Evolutionary conservation across 2,329 filamentous ascomycete species (phyloP), one percentile per base, ranked within the genome.

Genomic region (Colletotrichum tropicicola): DNA sequence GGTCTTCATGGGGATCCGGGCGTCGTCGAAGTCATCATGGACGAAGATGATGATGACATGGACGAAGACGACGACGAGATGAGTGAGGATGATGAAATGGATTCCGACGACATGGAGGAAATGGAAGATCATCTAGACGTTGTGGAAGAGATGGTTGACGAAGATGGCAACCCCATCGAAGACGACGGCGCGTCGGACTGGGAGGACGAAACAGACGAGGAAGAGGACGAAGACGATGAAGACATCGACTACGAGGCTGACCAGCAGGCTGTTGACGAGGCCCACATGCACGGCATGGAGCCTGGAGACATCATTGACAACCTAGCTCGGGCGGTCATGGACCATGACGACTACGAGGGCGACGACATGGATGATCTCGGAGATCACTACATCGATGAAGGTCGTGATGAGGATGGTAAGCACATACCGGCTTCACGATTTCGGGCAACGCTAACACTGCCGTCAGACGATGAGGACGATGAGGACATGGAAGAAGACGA

Each of bases 21-120:
- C 23, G 83, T 90, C 57, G 86, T 91, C 63, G 88, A 91, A 78
- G 88, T 98, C 70, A 92, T 97, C 67, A 92, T 98, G 83, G 91
- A 92, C 54, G 88, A 86, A 51, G 84, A 86, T 32, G 86, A 88
- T 4, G 86, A 88, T 3, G 86, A 88, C n/a, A 89, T 90, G 7
- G 85, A 87, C 3, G 86, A 88, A 35, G 86, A 89, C 12, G 87
- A 89, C 1, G 86, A 87, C 21, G 80, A 84, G 27, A 80, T 84
- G 6, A 75, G 76, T 6, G 84, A 88, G 4, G 85, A 87, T 28
- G 83, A 85, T 17, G 83, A 83, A 8, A 73, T 78, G 49, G 81
- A 80, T 58, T 84, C 83, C 15, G 83, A 78, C n/a, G 79, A 82
- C 51, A 81, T 81, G 76, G 79, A 87, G 49, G 86, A 88, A 28